Evolutionary conservation across 2,329 filamentous ascomycete genomes (phyloP).

Genomic region (Cordyceps militaris): DNA sequence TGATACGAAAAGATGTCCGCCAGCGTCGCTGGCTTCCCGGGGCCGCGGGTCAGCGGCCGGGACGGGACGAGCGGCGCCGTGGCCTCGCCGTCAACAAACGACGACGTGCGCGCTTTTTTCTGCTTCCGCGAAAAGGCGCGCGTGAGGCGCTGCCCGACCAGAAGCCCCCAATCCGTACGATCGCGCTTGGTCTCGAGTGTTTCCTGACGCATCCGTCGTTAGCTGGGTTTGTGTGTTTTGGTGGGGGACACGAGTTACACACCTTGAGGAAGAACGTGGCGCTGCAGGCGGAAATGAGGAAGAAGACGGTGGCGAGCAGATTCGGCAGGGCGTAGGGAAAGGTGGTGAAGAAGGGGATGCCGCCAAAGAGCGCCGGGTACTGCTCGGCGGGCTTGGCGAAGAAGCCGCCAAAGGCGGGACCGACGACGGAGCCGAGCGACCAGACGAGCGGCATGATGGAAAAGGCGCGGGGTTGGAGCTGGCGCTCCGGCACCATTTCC

Average conservation of each 20-base stretch:
- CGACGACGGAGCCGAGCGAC: constrained; percentile 81
- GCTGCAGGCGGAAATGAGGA: constrained; percentile 66
- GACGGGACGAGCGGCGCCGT: constrained; percentile 47
- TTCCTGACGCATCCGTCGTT: constrained; percentile 45
- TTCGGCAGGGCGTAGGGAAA: constrained; percentile 86
- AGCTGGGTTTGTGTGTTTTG: neutral
- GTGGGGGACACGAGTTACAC: constrained; percentile 15
- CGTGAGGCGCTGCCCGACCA: constrained; percentile 61
- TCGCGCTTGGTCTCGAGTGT: constrained; percentile 67
- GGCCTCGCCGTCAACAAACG: constrained; percentile 49
- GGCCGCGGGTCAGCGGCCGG: constrained; percentile 19
- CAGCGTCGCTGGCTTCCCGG: constrained; percentile 33
- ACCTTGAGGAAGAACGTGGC: constrained; percentile 73
- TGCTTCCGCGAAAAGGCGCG: constrained; percentile 26
- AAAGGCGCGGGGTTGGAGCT: constrained; percentile 83
- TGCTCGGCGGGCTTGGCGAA: constrained; percentile 74
- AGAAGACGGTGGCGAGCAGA: constrained; percentile 66
- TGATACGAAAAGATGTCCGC: constrained; percentile 66
- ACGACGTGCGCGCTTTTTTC: constrained; percentile 18
- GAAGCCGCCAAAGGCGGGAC: constrained; percentile 79
- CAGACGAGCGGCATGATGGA: constrained; percentile 88
- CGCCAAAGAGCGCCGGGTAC: constrained; percentile 63
- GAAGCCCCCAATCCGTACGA: constrained; percentile 65
- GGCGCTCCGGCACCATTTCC: constrained; percentile 81
- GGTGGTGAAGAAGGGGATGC: constrained; percentile 58